Base-by-base conservation (phyloP, 768 basidiomycete genomes). In the Lactarius indigo region DNA sequence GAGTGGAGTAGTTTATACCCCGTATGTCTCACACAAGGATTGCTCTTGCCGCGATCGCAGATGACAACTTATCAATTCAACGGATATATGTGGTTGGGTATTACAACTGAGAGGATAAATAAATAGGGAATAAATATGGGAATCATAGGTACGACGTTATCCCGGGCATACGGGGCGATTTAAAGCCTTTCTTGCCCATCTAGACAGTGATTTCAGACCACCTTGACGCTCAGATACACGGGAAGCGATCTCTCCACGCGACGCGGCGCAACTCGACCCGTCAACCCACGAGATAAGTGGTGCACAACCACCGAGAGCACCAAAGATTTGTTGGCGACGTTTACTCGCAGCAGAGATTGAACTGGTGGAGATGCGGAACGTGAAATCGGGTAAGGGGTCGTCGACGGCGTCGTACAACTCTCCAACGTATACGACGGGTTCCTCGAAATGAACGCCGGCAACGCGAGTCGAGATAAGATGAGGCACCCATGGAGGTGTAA, bases 401-500 rank as follows among this genome's bases (percentile, higher is more conserved):
- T 58, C 39, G 20, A 26, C 18, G 26, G 31, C 3, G 30, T n/a
- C 18, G 39, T 66, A 66, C 17, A 18, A 37, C 12, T 63, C 61
- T 9, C 65, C 65, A 8, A 56, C 23, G 13, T 15, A 41, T 33
- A 66, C 30, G 28, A 15, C 35, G 17, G 65, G 50, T 31, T 33
- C 37, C 42, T 20, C 17, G 47, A 42, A 66, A 39, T 35, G 61
- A 1, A 59, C 50, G 12, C 65, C 47, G 15, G 37, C 8, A 17
- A 15, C 37, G n/a, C 50, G 61, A 8, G 61, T 54, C 10, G 65
- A 66, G 23, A 59, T 1, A 2, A 66, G 65, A 35, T 20, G 30
- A 10, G 65, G 65, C 35, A 66, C 50, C 61, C 65, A 66, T 30
- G 65, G 61, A 9, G 65, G 47, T 18, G 61, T 58, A 9, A 66